Evolutionary conservation across 169 alveolate species (phyloP).

Genomic region (Eimeria maxima): DNA sequence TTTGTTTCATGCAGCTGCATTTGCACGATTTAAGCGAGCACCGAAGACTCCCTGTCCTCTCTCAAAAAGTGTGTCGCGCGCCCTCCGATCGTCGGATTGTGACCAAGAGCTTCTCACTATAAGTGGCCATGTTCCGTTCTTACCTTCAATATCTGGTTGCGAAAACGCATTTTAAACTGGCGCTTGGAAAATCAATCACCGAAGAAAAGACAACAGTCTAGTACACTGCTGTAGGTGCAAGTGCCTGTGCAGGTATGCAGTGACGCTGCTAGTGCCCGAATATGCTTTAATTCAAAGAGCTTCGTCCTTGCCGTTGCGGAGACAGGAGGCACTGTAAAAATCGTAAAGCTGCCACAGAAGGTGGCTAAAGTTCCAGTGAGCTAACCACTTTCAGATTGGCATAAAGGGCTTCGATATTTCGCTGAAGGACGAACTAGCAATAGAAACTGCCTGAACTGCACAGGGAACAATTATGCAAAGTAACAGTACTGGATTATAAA

Average conservation of each 20-base stretch:
- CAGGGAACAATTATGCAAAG: neutral
- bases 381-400: neutral
- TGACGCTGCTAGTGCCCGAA: slow-evolving; percentile 73
- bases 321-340: slow-evolving; percentile 72
- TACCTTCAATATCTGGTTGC: neutral
- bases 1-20: slow-evolving; percentile 47
- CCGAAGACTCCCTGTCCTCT: slow-evolving; percentile 51
- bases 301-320: slow-evolving; percentile 70
- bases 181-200: neutral
- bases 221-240: neutral
- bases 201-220: neutral
- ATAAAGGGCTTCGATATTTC: neutral
- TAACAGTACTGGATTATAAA: neutral
- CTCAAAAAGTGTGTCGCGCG: slow-evolving; percentile 50
- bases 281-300: slow-evolving; percentile 61
- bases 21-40: slow-evolving; percentile 73
- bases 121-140: too few relatives aligned
- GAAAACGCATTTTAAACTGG: neutral
- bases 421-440: neutral
- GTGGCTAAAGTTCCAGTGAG: slow-evolving; percentile 60
- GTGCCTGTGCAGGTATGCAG: slow-evolving; percentile 54
- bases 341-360: slow-evolving; percentile 61
- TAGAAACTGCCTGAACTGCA: neutral
- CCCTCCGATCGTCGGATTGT: neutral
- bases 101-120: neutral